Evolutionary conservation across 2,329 filamentous ascomycete species (phyloP).

Genomic region (Pseudopithomyces chartarum): DNA sequence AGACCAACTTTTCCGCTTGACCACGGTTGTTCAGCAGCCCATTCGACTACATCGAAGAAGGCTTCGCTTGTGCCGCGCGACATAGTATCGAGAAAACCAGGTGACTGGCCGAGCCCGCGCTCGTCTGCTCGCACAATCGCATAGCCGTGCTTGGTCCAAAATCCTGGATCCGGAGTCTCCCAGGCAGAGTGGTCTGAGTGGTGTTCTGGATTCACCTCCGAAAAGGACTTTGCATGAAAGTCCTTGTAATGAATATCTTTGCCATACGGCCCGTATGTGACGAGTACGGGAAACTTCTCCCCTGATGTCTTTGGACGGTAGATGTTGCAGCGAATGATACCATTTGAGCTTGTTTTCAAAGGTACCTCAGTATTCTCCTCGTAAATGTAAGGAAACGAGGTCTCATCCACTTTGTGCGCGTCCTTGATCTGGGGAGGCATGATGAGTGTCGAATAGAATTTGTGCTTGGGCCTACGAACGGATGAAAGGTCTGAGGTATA

Average conservation of each 20-base stretch:
- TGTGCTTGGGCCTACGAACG: background rate
- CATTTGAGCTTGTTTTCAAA: conserved; percentile 45
- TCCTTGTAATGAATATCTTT: conserved; percentile 71
- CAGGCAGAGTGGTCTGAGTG: conserved; percentile 50
- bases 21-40: conserved; percentile 58
- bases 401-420: conserved; percentile 38
- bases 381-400: conserved; percentile 53
- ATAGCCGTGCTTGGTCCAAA: conserved; percentile 46
- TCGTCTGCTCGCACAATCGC: conserved; percentile 55
- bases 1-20: conserved; percentile 57
- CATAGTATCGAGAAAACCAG: conserved; percentile 60
- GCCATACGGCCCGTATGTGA: conserved; percentile 75
- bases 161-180: conserved; percentile 51
- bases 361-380: conserved; percentile 56
- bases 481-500: background rate
- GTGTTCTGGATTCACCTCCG: conserved; percentile 39
- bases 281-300: conserved; percentile 61
- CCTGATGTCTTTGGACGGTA: conserved; percentile 52
- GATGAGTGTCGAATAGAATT: background rate
- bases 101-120: conserved; percentile 57
- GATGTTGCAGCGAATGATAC: conserved; percentile 56
- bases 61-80: conserved; percentile 57
- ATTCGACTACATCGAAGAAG: conserved; percentile 59
- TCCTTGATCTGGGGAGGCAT: conserved; percentile 41
- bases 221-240: conserved; percentile 58